These are phyloP conservation scores for Blastobotrys proliferans DNA, from an alignment of 1,139 yeast species.

Conservation along the genomic window DNA sequence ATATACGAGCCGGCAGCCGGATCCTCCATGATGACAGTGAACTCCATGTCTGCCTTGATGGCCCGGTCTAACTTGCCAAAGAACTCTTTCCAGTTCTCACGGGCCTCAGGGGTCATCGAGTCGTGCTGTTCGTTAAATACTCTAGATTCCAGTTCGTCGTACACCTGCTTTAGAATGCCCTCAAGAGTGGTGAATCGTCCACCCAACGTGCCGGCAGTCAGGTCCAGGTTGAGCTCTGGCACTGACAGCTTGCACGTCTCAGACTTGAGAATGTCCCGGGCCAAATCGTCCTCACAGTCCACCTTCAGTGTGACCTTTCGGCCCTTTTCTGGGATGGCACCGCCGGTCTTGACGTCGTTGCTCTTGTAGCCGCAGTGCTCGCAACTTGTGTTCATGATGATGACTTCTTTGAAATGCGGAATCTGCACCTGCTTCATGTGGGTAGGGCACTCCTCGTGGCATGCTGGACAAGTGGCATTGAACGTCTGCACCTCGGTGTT, in stretches of 20 bases:
- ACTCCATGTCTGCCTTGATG: slow-evolving; percentile 74
- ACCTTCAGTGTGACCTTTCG: slow-evolving; percentile 67
- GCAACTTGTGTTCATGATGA: slow-evolving; percentile 93
- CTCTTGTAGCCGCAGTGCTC: slow-evolving; percentile 93
- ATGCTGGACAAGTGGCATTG: slow-evolving; percentile 87
- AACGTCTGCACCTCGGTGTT: slow-evolving; percentile 90
- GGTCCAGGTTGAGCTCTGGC: slow-evolving; percentile 87
- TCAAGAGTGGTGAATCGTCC: slow-evolving; percentile 97
- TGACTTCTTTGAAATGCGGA: slow-evolving; percentile 97
- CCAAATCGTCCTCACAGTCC: slow-evolving; percentile 89
- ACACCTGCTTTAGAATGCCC: slow-evolving; percentile 84
- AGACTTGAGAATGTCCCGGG: slow-evolving; percentile 89
- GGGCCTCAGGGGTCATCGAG: slow-evolving; percentile 79
- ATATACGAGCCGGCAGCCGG: slow-evolving; percentile 94
- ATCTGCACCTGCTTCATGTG: slow-evolving; percentile 96
- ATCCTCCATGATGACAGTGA: slow-evolving; percentile 86
- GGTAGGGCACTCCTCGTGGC: slow-evolving; percentile 71
- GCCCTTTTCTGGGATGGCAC: slow-evolving; percentile 87
- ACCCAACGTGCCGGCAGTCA: slow-evolving; percentile 95
- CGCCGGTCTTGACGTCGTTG: slow-evolving; percentile 98
- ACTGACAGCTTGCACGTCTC: slow-evolving; percentile 85
- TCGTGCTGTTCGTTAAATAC: slow-evolving; percentile 86
- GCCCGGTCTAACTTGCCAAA: slow-evolving; percentile 75
- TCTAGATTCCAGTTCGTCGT: slow-evolving; percentile 80
- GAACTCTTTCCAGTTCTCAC: slow-evolving; percentile 75